A percentile compares a stretch with the other conserved stretches of the same genome.
These are phyloP conservation scores for Backusella westeae DNA, from an alignment of 192 early-diverging fungal genomes.

Conservation along the genomic window DNA sequence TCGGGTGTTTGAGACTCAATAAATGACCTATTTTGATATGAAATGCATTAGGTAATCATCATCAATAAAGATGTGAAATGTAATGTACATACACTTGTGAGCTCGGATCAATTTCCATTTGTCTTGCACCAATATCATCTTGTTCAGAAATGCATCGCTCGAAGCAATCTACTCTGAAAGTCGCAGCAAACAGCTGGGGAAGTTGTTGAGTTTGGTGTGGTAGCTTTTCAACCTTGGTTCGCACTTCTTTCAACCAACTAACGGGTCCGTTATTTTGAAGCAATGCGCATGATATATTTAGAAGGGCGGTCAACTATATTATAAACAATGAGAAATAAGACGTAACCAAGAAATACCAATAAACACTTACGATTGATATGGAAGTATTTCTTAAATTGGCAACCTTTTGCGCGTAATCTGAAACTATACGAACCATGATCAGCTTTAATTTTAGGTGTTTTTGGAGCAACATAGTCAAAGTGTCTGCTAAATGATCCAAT, in stretches of 20 bases:
- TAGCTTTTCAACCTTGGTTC: not conserved
- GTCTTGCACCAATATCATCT: not conserved
- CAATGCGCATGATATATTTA: not conserved
- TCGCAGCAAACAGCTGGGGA: not conserved
- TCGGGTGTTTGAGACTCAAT: not conserved
- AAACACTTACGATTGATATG: not conserved
- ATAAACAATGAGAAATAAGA: not conserved
- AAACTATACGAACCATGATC: not conserved
- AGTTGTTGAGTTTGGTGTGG: not conserved
- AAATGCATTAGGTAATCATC: not conserved
- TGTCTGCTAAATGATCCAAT: not conserved
- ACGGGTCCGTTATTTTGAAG: not conserved
- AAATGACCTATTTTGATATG: not conserved
- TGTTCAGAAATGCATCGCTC: not conserved
- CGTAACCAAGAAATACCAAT: not conserved
- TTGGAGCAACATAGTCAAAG: not conserved
- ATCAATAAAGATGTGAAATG: not conserved
- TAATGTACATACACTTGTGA: not conserved
- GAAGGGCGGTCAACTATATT: not conserved
- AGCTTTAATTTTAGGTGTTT: not conserved
- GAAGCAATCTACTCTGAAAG: not conserved
- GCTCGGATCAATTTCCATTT: not conserved
- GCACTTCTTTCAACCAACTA: not conserved
- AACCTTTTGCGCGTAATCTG: not conserved
- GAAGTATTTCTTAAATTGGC: not conserved